Evolutionary conservation across 768 basidiomycete species (phyloP), one percentile per base, ranked within the genome.

Genomic region (Sistotremastrum niveocremeum): DNA sequence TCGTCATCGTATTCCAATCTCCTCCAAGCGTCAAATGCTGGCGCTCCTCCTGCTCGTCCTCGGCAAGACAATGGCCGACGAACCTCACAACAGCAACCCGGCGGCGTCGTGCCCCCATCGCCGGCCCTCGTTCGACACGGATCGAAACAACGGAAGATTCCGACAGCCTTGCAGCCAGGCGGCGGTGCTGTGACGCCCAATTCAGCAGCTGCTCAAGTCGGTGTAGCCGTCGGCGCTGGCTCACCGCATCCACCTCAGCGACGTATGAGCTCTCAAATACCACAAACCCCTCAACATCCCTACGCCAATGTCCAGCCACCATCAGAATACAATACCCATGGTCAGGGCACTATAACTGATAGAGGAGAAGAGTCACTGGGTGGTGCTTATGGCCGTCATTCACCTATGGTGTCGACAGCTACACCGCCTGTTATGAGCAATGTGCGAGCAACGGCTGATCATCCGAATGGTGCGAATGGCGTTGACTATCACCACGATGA

Each of bases 351-450:
- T 20, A 20, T 20, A 20, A 20, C 20, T 20, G 20, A 20, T 20
- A 37, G 81, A 85, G 38, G 83, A 82, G 51, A 65, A 66, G 29
- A 79, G 74, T 54, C 71, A 68, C 39, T 62, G 56, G 48, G 73
- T 73, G 52, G 74, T 73, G 55, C 73, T 66, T 88, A 88, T 54
- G 81, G 82, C n/a, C 76, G 83, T 44, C 72, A 76, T 31, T 87
- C 85, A 37, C 85, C 84, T 11, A 89, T 89, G 85, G 74, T 85
- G 46, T 73, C 82, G 30, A 77, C 69, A 44, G 78, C 77, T 36
- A 81, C 72, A 32, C 79, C 79, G 45, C 82, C 81, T 30, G 82
- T 82, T 33, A 62, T 86, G 51, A 84, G 77, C 62, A 74, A 76
- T 54, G 74, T 82, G 48, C 77, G 83, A 44, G 84, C 81, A 46